phyloP scores from a whole-genome alignment of 2,329 filamentous ascomycete genomes.

The Penicillium crustosum region DNA sequence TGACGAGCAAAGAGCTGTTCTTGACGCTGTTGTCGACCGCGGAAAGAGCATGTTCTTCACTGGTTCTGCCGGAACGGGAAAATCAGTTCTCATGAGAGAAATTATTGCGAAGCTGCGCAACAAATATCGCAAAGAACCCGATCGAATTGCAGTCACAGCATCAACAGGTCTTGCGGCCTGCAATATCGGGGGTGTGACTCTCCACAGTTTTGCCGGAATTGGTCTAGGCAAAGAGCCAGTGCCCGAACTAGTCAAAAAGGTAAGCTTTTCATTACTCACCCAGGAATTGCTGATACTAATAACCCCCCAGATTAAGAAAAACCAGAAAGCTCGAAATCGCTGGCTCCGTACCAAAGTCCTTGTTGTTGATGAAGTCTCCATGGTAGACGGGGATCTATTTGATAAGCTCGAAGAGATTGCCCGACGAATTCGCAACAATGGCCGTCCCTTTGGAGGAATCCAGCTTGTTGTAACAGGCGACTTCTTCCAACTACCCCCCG shows the following conservation, averaged over 20 bases:
- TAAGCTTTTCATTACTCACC: constrained; percentile 8
- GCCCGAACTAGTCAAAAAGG: constrained; percentile 76
- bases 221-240: constrained; percentile 89
- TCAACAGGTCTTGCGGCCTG: constrained; percentile 95
- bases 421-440: constrained; percentile 81
- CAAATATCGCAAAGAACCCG: constrained; percentile 74
- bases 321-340: constrained; percentile 80
- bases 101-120: constrained; percentile 79
- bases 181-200: constrained; percentile 91
- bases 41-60: constrained; percentile 95
- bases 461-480: constrained; percentile 95
- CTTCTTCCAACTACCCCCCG: constrained; percentile 95
- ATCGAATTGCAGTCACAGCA: constrained; percentile 87
- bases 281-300: constrained; percentile 17
- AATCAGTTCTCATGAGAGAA: constrained; percentile 90
- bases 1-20: constrained; percentile 79
- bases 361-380: constrained; percentile 92
- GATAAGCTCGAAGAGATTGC: constrained; percentile 93
- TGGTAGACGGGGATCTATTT: constrained; percentile 96
- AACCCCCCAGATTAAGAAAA: constrained; percentile 65
- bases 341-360: constrained; percentile 88
- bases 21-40: constrained; percentile 76
- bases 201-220: constrained; percentile 95
- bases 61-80: constrained; percentile 91
- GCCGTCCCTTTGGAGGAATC: constrained; percentile 90